phyloP scores from a whole-genome alignment of 2,329 filamentous ascomycete genomes.

The Colletotrichum spinosum region DNA sequence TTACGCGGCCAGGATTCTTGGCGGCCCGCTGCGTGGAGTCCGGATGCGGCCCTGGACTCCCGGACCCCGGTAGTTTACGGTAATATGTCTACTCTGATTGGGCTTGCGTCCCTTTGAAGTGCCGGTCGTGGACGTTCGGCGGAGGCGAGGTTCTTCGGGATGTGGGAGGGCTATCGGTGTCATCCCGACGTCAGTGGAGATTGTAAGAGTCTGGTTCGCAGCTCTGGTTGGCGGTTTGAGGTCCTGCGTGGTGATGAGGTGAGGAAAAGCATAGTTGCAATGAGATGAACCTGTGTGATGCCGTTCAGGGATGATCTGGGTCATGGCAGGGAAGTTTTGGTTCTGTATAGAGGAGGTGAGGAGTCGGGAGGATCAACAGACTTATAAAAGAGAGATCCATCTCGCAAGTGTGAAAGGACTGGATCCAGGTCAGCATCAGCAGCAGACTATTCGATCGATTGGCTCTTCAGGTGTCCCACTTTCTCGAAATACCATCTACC shows the following conservation, averaged over 20 bases:
- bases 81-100: conserved; percentile 15
- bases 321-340: conserved; percentile 5
- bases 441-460: neutral
- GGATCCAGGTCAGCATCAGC: neutral
- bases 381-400: conserved; percentile 22
- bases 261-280: conserved; percentile 14
- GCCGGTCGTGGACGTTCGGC: conserved; percentile 6
- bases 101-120: neutral
- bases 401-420: neutral
- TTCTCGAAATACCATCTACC: conserved; percentile 3
- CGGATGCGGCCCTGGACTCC: conserved; percentile 8
- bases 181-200: conserved; percentile 27
- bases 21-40: conserved; percentile 22
- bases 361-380: neutral
- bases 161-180: conserved; percentile 19
- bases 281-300: conserved; percentile 25
- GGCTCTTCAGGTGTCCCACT: neutral
- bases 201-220: conserved; percentile 5
- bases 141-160: conserved; percentile 23
- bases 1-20: conserved; percentile 30
- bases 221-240: conserved; percentile 18
- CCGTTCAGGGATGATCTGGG: conserved; percentile 8
- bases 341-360: conserved; percentile 6
- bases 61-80: conserved; percentile 15
- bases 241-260: conserved; percentile 10